These are phyloP conservation scores for Paraphaeosphaeria minitans DNA, from an alignment of 2,329 filamentous ascomycete genomes.

Conservation along the genomic window DNA sequence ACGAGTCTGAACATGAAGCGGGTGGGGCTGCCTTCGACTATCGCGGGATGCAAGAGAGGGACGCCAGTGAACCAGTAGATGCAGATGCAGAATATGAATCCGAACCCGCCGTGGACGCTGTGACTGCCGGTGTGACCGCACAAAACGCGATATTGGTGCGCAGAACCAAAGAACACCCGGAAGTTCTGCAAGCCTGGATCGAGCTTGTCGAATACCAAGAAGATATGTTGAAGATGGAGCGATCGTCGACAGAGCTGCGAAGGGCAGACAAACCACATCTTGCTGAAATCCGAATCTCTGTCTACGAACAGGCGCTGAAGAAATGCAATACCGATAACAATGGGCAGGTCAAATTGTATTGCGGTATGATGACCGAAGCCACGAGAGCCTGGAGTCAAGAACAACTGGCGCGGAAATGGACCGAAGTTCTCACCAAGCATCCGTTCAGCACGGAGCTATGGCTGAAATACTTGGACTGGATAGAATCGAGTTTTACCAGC, in stretches of 20 bases:
- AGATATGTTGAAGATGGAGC: constrained; percentile 61
- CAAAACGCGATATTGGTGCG: constrained; percentile 67
- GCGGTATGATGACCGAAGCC: constrained; percentile 75
- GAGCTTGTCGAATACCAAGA: constrained; percentile 81
- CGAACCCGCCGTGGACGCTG: constrained; percentile 20
- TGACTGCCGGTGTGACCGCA: constrained; percentile 48
- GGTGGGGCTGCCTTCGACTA: constrained; percentile 36
- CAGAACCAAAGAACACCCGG: constrained; percentile 67
- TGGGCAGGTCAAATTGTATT: constrained; percentile 65
- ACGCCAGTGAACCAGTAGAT: constrained; percentile 30
- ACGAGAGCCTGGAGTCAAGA: constrained; percentile 72
- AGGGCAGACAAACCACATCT: constrained; percentile 69
- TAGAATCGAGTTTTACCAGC: constrained; percentile 67
- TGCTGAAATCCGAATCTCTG: constrained; percentile 77
- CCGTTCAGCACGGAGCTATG: constrained; percentile 69
- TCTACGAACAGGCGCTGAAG: constrained; percentile 77
- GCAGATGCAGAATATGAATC: constrained; percentile 45
- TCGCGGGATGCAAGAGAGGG: constrained; percentile 39
- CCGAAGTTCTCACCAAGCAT: constrained; percentile 61
- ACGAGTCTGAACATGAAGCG: constrained; percentile 14
- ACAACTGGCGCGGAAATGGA: constrained; percentile 68
- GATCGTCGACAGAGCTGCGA: constrained; percentile 53
- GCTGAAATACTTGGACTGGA: constrained; percentile 73
- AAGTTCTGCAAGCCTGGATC: constrained; percentile 75
- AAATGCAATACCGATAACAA: constrained; percentile 54